Evolutionary conservation across 495 filamentous ascomycete species (phyloP).

Genomic region (Parathielavia hyrcaniae): DNA sequence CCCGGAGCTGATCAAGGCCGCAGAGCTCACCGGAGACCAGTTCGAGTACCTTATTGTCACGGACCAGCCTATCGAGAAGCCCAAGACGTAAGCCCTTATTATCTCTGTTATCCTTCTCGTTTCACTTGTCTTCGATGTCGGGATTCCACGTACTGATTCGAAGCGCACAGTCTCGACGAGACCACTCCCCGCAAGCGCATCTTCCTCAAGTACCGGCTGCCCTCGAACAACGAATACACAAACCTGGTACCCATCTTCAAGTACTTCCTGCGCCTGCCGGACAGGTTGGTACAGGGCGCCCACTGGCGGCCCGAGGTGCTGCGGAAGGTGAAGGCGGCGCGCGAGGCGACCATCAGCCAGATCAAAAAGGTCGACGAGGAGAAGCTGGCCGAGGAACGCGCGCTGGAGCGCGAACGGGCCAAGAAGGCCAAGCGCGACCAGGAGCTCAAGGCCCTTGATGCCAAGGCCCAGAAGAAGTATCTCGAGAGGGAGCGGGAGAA

Average conservation of each 20-base stretch:
- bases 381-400: constrained; percentile 89
- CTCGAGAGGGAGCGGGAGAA: constrained; percentile 85
- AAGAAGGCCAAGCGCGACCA: constrained; percentile 92
- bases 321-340: constrained; percentile 70
- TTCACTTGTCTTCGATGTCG: background rate
- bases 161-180: constrained; percentile 65
- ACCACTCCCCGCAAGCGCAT: constrained; percentile 79
- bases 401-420: constrained; percentile 66
- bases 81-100: constrained; percentile 61
- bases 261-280: constrained; percentile 77
- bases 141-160: background rate
- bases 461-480: constrained; percentile 92
- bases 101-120: background rate
- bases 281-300: constrained; percentile 65
- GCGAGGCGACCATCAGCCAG: constrained; percentile 76
- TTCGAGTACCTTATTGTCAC: constrained; percentile 85
- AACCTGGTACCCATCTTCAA: constrained; percentile 67
- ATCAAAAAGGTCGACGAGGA: constrained; percentile 77
- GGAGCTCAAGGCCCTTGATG: constrained; percentile 71
- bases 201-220: constrained; percentile 66
- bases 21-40: constrained; percentile 70
- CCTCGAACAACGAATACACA: constrained; percentile 58
- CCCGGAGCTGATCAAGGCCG: constrained; percentile 72
- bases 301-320: constrained; percentile 87
- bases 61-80: constrained; percentile 88